Evolutionary conservation across 2,329 filamentous ascomycete species (phyloP).

Genomic region (Beauveria rudraprayagi): DNA sequence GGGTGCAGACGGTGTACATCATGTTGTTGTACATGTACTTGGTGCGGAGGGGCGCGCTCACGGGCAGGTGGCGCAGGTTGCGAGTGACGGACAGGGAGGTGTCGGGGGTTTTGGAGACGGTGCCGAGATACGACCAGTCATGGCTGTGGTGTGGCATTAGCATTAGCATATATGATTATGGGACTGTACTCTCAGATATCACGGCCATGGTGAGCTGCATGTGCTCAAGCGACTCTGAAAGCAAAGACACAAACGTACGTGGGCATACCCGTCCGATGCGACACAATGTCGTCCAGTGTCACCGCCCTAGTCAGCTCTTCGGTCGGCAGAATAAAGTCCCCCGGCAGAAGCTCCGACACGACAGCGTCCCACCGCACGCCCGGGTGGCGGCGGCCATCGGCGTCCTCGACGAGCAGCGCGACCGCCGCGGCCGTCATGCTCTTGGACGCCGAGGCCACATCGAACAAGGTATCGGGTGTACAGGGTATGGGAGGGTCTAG

Average conservation of each 20-base stretch:
- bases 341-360: slow-evolving; percentile 20
- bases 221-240: neutral
- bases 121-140: slow-evolving; percentile 19
- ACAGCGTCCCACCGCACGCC: slow-evolving; percentile 18
- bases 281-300: slow-evolving; percentile 19
- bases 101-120: slow-evolving; percentile 15
- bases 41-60: slow-evolving; percentile 17
- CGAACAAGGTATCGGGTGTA: slow-evolving; percentile 21
- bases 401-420: slow-evolving; percentile 18
- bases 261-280: slow-evolving; percentile 20
- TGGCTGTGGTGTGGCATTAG: slow-evolving; percentile 14
- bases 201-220: too few species aligned
- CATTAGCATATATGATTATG: neutral
- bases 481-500: slow-evolving; percentile 14
- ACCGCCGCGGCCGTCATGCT: slow-evolving; percentile 21
- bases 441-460: slow-evolving; percentile 21
- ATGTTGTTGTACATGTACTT: slow-evolving; percentile 21
- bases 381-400: slow-evolving; percentile 14
- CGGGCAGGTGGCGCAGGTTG: slow-evolving; percentile 21
- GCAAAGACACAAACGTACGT: slow-evolving; percentile 8
- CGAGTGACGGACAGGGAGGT: slow-evolving; percentile 18
- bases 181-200: too few species aligned
- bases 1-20: slow-evolving; percentile 21
- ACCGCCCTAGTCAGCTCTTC: slow-evolving; percentile 14
- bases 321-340: slow-evolving; percentile 20